A percentile compares a stretch with the other conserved stretches of the same genome.
These are phyloP conservation scores for Pyrenochaeta sp. DNA, from an alignment of 2,329 filamentous ascomycete species.

Conservation along the genomic window DNA sequence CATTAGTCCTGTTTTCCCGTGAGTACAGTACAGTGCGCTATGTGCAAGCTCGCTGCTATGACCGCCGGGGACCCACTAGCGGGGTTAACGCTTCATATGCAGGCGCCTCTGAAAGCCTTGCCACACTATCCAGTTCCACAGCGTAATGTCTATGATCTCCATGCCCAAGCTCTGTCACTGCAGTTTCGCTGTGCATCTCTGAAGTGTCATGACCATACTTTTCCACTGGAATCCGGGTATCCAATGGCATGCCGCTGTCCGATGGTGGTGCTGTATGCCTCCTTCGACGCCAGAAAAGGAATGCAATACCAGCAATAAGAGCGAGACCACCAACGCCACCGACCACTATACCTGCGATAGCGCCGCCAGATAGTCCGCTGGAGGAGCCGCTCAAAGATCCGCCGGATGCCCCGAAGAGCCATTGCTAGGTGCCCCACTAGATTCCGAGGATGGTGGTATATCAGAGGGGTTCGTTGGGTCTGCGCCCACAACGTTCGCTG, in stretches of 20 bases:
- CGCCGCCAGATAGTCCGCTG: slow-evolving; percentile 5
- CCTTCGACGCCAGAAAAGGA: slow-evolving; percentile 4
- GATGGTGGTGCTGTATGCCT: not conserved
- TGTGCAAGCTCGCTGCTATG: not conserved
- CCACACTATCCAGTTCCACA: not conserved
- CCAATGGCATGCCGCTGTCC: not conserved
- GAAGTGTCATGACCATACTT: slow-evolving; percentile 3
- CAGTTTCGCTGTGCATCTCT: not conserved
- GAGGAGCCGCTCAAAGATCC: too few species aligned
- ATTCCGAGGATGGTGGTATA: not conserved
- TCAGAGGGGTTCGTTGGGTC: not conserved
- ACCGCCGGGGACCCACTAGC: not conserved
- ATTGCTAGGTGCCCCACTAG: not conserved
- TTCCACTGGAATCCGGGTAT: not conserved
- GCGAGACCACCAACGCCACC: slow-evolving; percentile 2
- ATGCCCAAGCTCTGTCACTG: not conserved
- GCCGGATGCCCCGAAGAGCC: not conserved
- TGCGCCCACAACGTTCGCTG: not conserved
- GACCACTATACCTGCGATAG: slow-evolving; percentile 7
- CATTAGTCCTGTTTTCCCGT: not conserved
- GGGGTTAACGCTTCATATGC: not conserved
- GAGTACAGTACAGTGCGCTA: not conserved
- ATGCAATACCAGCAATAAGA: not conserved
- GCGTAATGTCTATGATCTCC: not conserved
- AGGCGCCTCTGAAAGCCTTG: not conserved